Percentiles rank a stretch among this genome's conserved stretches.
Conservation (phyloP, 352 stramenopile species). For the Achlya hypogyna region DNA sequence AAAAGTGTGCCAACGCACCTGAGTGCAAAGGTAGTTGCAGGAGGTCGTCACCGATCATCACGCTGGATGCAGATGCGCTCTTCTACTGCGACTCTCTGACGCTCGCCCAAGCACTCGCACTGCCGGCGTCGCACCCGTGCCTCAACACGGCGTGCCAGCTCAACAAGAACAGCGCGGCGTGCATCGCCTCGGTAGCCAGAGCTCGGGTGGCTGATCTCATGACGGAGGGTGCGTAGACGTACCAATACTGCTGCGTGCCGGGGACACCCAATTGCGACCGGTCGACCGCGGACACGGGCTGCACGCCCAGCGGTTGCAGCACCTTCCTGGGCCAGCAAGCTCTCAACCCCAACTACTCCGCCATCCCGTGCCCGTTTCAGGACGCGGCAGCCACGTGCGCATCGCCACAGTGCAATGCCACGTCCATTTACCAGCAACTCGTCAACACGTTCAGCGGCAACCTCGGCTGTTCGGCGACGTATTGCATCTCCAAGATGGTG, state of each 20-base stretch:
- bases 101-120: constrained; percentile 1
- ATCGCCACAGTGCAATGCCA: constrained; percentile 1
- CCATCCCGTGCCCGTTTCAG: constrained; percentile 6
- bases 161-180: constrained; percentile 10
- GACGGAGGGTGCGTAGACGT: neutral
- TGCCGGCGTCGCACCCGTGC: neutral
- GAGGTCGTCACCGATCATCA: neutral
- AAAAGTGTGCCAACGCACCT: neutral
- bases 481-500: neutral
- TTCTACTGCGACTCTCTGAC: constrained; percentile 14
- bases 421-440: constrained; percentile 5
- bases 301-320: constrained; percentile 14
- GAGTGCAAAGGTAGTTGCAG: constrained; percentile 11
- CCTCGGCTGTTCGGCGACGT: neutral
- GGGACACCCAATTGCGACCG: constrained; percentile 6
- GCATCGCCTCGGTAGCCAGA: neutral
- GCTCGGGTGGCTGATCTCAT: neutral
- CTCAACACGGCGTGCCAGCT: constrained; percentile 8
- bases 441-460: constrained; percentile 12
- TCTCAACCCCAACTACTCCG: neutral
- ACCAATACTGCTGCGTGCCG: constrained; percentile 8
- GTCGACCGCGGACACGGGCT: neutral
- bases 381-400: neutral
- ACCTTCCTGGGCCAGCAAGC: neutral
- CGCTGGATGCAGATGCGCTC: constrained; percentile 2